Percentiles rank a stretch among this genome's conserved stretches.
phyloP scores from a whole-genome alignment of 2,329 filamentous ascomycete species.

The Penicillium vulpinum region DNA sequence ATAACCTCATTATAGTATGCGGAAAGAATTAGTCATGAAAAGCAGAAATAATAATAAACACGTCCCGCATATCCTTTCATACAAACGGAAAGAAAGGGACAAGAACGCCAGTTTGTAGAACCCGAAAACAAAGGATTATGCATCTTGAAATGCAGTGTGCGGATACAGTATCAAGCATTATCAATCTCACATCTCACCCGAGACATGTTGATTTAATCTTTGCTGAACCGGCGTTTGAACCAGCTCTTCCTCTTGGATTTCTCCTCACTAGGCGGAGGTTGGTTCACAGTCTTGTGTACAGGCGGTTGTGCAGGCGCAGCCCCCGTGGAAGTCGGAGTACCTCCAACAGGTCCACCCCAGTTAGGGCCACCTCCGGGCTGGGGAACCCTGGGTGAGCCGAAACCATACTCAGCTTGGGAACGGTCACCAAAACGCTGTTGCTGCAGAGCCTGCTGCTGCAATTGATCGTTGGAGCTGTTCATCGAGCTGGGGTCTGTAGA shows the following conservation, averaged over 20 bases:
- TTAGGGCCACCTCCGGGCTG: constrained; percentile 24
- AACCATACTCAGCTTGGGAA: constrained; percentile 62
- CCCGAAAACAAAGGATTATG: neutral
- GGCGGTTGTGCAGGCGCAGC: constrained; percentile 17
- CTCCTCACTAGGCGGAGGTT: neutral
- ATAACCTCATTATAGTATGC: constrained; percentile 26
- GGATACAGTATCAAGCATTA: neutral
- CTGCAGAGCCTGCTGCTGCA: constrained; percentile 50
- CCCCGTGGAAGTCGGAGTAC: constrained; percentile 9
- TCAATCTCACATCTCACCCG: neutral
- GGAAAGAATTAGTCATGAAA: constrained; percentile 4
- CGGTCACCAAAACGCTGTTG: constrained; percentile 41
- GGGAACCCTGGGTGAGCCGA: constrained; percentile 36
- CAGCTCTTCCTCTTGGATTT: constrained; percentile 77
- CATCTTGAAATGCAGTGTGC: neutral
- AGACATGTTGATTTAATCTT: constrained; percentile 29
- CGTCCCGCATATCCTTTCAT: constrained; percentile 4
- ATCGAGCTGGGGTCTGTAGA: constrained; percentile 90
- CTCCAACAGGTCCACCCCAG: constrained; percentile 28
- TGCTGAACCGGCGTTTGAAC: constrained; percentile 80
- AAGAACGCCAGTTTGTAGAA: neutral
- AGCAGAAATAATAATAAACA: constrained; percentile 4
- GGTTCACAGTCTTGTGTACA: constrained; percentile 16
- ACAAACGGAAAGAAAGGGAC: neutral
- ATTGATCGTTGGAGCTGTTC: constrained; percentile 84